phyloP scores from a whole-genome alignment of 805 yeast genomes.

The Clavispora fructus region DNA sequence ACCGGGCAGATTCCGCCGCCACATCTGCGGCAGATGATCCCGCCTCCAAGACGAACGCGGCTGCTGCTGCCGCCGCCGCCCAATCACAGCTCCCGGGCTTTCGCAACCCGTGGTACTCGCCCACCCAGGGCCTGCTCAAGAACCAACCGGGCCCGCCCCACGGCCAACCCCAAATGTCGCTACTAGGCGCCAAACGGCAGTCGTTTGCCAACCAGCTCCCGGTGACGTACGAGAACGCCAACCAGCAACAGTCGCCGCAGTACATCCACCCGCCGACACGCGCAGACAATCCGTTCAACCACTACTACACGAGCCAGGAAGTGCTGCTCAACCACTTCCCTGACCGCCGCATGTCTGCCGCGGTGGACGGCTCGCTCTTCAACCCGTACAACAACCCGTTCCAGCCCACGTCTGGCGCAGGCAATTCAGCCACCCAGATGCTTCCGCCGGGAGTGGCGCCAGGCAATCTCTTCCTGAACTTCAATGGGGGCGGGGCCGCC shows the following conservation, averaged over 20 bases:
- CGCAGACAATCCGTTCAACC: slow-evolving; percentile 42
- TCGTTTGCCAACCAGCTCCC: slow-evolving; percentile 45
- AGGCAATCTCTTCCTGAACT: not conserved
- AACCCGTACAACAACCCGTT: slow-evolving; percentile 13
- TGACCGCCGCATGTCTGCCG: slow-evolving; percentile 36
- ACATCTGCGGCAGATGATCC: slow-evolving; percentile 1
- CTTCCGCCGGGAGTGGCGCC: not conserved
- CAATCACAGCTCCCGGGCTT: slow-evolving; percentile 24
- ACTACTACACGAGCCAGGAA: slow-evolving; percentile 36
- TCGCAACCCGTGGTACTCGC: slow-evolving; percentile 41
- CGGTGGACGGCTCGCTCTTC: slow-evolving; percentile 25
- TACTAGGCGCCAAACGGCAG: slow-evolving; percentile 22
- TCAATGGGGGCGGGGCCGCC: slow-evolving; percentile 1
- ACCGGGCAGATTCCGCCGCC: slow-evolving; percentile 28
- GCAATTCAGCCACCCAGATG: not conserved
- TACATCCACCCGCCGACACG: slow-evolving; percentile 40
- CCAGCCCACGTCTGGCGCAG: not conserved
- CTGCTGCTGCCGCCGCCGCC: slow-evolving; percentile 1
- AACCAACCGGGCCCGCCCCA: slow-evolving; percentile 5
- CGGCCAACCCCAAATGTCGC: slow-evolving; percentile 17
- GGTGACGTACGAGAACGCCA: slow-evolving; percentile 43
- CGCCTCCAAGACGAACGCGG: slow-evolving; percentile 5
- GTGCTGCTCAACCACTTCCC: slow-evolving; percentile 20
- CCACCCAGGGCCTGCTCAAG: slow-evolving; percentile 14
- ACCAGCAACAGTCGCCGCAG: slow-evolving; percentile 18